Evolutionary conservation across 2,329 filamentous ascomycete genomes (phyloP), one percentile per base, ranked within the genome.

Genomic region (Neofusicoccum sp.): DNA sequence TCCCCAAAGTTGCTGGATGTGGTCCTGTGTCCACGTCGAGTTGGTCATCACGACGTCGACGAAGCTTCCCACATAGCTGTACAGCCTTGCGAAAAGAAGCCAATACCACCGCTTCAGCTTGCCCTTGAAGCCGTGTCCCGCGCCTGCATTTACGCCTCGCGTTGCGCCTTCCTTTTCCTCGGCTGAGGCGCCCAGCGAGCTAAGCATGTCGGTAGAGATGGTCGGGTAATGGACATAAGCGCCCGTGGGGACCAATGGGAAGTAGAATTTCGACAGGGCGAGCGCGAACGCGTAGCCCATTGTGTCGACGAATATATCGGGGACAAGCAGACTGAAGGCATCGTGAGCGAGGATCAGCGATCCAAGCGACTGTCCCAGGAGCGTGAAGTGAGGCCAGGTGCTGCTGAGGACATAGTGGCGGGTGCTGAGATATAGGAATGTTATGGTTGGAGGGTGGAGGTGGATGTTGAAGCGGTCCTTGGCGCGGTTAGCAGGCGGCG

Each of bases 171-270:
- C 59, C 12, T 49, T 36, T 30, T 57, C 41, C n/a, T 48, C 41
- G 9, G n/a, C 12, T 85, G 88, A 60, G 73, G 89, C 49, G 80
- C 83, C 34, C 4, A 97, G 85, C 16, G 90, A 93, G 24, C 86
- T 84, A 3, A 99, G 85, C 95, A 99, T 99, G 70, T 99, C 95
- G 54, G 92, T 99, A 3, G 93, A 97, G 58, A 99, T 99, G 60
- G 93, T 98, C 1, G 95, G 95, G 72, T 98, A 99, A 77, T 99
- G 95, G 1, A 98, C 93, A 71, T 99, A 99, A 57, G 95, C 93
- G 47, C 86, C 92, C 0, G 92, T 97, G 0, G 93, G 90, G 1
- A 97, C 84, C 36, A 78, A 75, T 0, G 84, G 89, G 71, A 98
- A 98, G 26, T 98, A 80, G 64, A 89, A 83, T 71, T 92, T 95